Percentiles rank a stretch among this genome's conserved stretches.
Conservation (phyloP, 2,329 filamentous ascomycete species). For the Biscogniauxia marginata region DNA sequence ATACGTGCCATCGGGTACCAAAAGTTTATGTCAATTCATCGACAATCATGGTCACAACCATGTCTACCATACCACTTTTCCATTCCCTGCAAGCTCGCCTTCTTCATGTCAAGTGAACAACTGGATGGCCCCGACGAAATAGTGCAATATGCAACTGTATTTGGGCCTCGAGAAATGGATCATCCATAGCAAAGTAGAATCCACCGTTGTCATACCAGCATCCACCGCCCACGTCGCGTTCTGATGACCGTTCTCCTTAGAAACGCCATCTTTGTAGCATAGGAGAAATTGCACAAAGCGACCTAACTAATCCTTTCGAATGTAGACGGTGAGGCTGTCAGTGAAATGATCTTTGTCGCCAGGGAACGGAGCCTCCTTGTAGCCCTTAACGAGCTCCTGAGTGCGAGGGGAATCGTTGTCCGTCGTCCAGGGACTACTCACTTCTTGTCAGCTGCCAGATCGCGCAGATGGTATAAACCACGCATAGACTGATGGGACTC, state of each 20-base stretch:
- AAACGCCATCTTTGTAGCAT: neutral
- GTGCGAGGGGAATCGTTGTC: conserved; percentile 1
- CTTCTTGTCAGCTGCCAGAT: neutral
- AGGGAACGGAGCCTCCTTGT: neutral
- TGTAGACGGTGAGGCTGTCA: neutral
- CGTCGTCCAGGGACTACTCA: neutral
- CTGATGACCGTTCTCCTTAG: neutral
- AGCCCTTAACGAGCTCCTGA: neutral
- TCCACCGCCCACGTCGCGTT: neutral
- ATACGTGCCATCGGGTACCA: too few species aligned
- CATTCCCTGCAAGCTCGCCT: neutral
- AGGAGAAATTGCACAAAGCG: neutral
- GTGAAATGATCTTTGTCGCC: neutral
- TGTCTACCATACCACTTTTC: too few species aligned
- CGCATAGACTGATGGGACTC: neutral
- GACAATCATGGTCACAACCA: too few species aligned
- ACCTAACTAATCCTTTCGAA: neutral
- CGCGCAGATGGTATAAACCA: neutral
- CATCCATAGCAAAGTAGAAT: neutral
- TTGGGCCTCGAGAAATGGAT: too few species aligned
- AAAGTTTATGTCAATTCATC: too few species aligned
- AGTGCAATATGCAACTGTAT: neutral
- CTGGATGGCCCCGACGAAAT: neutral
- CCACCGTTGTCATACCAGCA: neutral
- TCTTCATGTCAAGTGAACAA: neutral